Base-by-base conservation (phyloP, 306 rosid genomes). In the Calophaca sinica region DNA sequence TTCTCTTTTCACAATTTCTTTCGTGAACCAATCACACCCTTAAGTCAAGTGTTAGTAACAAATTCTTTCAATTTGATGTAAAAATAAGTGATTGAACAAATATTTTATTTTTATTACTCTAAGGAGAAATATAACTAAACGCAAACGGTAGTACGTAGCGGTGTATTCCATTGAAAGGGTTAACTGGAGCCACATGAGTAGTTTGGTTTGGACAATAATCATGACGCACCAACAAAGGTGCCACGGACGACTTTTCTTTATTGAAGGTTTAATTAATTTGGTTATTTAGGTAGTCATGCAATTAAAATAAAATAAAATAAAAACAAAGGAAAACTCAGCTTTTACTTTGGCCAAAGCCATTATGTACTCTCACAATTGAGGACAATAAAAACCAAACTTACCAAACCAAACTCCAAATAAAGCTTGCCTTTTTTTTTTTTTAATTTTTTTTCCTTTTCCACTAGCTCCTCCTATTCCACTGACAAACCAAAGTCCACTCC, bases 181-280 rank as follows among this genome's bases (percentile, higher is more conserved):
- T 62, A 46, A 3, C 49, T 7, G 11, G 42, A 38, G 4, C 42
- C 42, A 7, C 7, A 38, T 3, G 63, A 62, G 81, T 72, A 70
- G 79, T 70, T 81, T 71, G 71, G 79, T 70, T 81, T 71, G 71
- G 72, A 77, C 61, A 77, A 65, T 39, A 71, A 77, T 32, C 66
- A 48, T 78, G 62, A 70, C 29, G 48, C 74, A 73, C 54, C 81
- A 74, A 73, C 54, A 70, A 45, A 73, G 11, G 80, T 48, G 63
- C 32, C 39, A 42, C 7, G 71, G 42, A 35, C 13, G 32, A 7
- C 38, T 59, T 55, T 49, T 28, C 26, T 68, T 81, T 68, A 75
- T 62, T 58, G 58, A 62, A 15, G 14, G 20, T 49, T 8, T 29
- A 45, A n/a, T 46, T 46, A 0, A 46, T 12, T 3, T 46, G 9